Conservation (phyloP, 257 asterid species). For the Petunia secreta region DNA sequence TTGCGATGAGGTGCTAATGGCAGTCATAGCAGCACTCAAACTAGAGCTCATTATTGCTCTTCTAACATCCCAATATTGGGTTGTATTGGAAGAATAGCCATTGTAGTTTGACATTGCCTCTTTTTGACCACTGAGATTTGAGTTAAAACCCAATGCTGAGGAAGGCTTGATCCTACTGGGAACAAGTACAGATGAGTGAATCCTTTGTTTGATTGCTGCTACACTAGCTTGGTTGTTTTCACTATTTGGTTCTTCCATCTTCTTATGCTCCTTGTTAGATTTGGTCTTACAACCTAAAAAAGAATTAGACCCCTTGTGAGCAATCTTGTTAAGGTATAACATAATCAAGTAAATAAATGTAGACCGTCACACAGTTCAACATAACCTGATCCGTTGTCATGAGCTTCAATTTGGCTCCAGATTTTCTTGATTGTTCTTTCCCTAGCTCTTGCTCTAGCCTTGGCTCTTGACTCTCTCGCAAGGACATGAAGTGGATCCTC, state of each 20-base stretch:
- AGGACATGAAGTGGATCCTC: slow-evolving; percentile 21
- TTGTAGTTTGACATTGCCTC: slow-evolving; percentile 8
- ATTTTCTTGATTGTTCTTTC: slow-evolving; percentile 74
- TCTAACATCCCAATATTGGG: slow-evolving; percentile 53
- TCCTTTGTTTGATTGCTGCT: slow-evolving; percentile 29
- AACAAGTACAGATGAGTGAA: slow-evolving; percentile 41
- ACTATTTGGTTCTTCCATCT: background rate
- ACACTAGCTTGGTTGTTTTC: too few species aligned
- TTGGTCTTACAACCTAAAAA: background rate
- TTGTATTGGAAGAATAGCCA: background rate
- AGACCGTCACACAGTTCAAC: too few species aligned
- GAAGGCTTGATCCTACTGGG: slow-evolving; percentile 39
- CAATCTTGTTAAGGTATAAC: too few species aligned
- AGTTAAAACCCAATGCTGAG: slow-evolving; percentile 44
- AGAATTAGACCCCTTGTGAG: too few species aligned
- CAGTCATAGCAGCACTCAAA: slow-evolving; percentile 46
- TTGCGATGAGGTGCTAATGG: slow-evolving; percentile 47
- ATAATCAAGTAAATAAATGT: too few species aligned
- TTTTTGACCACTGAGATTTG: slow-evolving; percentile 35
- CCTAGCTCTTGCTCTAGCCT: slow-evolving; percentile 94
- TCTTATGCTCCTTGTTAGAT: background rate
- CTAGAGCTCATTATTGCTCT: slow-evolving; percentile 43
- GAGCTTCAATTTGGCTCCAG: slow-evolving; percentile 37
- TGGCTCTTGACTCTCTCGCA: slow-evolving; percentile 71
- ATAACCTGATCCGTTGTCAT: slow-evolving; percentile 23